Percentiles rank a stretch among this genome's conserved stretches.
Evolutionary conservation across 2,329 filamentous ascomycete genomes (phyloP).

Genomic region (Chaetomiaceae sp.): DNA sequence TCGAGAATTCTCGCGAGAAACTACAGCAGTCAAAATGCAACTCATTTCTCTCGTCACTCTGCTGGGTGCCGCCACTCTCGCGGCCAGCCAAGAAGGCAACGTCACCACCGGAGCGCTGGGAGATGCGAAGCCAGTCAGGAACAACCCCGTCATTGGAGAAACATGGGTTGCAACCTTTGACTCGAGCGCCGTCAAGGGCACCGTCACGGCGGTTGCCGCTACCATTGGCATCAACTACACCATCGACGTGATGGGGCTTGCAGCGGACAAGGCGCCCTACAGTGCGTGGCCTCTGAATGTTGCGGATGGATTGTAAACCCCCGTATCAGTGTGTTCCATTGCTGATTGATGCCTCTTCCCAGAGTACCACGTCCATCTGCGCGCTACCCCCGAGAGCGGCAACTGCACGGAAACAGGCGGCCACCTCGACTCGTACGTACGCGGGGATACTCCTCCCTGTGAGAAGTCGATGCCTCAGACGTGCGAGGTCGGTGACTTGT

Average conservation of each 20-base stretch:
- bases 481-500: conserved; percentile 58
- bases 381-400: conserved; percentile 47
- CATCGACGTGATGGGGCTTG: conserved; percentile 24
- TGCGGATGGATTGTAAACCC: too few relatives aligned
- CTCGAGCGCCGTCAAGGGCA: conserved; percentile 22
- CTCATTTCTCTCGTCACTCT: conserved; percentile 7
- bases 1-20: too few relatives aligned
- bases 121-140: conserved; percentile 24
- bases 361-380: conserved; percentile 56
- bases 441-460: conserved; percentile 47
- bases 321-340: too few relatives aligned
- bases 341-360: too few relatives aligned
- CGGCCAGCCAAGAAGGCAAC: conserved; percentile 13
- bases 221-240: conserved; percentile 26
- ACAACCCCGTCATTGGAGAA: conserved; percentile 27
- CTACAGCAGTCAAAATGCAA: too few relatives aligned
- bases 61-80: conserved; percentile 19
- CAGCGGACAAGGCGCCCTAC: conserved; percentile 23
- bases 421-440: conserved; percentile 54
- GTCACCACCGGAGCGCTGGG: conserved; percentile 25
- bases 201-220: conserved; percentile 21
- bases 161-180: conserved; percentile 25
- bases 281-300: conserved; percentile 18
- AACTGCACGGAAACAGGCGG: conserved; percentile 51
- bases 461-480: conserved; percentile 43